Percentiles rank a stretch among this genome's conserved stretches.
phyloP scores from a whole-genome alignment of 495 filamentous ascomycete species.

The Hypoxylon intermedium region DNA sequence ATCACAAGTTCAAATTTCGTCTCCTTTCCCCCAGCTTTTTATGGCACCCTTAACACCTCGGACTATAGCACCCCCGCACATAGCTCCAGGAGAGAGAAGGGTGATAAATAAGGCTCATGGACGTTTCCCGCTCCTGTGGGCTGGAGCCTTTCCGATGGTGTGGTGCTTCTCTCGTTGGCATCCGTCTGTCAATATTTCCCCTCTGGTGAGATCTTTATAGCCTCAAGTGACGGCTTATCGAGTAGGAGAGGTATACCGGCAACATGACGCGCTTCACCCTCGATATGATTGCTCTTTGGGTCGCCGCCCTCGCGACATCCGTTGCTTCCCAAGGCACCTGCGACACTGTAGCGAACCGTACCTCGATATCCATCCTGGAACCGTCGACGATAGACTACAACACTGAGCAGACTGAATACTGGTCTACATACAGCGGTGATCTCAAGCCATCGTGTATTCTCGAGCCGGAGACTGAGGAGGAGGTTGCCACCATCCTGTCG shows the following conservation, averaged over 20 bases:
- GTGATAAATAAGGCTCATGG: conserved; percentile 14
- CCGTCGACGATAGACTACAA: conserved; percentile 35
- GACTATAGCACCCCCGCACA: conserved; percentile 1
- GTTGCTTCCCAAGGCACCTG: conserved; percentile 30
- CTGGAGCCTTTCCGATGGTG: conserved; percentile 1
- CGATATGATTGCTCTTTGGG: conserved; percentile 1
- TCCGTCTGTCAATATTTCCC: neutral
- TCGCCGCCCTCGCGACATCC: conserved; percentile 11
- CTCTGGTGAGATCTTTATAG: neutral
- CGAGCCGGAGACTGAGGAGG: conserved; percentile 48
- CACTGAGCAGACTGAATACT: conserved; percentile 55
- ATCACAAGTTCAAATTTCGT: conserved; percentile 23
- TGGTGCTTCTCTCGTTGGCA: conserved; percentile 4
- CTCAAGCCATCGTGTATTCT: conserved; percentile 57
- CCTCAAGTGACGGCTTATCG: conserved; percentile 1
- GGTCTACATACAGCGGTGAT: conserved; percentile 53
- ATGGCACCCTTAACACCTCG: conserved; percentile 1
- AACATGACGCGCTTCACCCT: conserved; percentile 20
- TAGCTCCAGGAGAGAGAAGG: neutral
- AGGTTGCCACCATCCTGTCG: conserved; percentile 46
- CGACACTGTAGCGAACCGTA: conserved; percentile 25
- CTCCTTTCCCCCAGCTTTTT: neutral
- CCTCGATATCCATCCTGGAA: conserved; percentile 27
- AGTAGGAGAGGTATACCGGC: neutral
- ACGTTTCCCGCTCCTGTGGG: conserved; percentile 6